Percentiles rank a stretch among this genome's conserved stretches.
Evolutionary conservation across 495 filamentous ascomycete species (phyloP).

Genomic region (Penicillium crystallinum): DNA sequence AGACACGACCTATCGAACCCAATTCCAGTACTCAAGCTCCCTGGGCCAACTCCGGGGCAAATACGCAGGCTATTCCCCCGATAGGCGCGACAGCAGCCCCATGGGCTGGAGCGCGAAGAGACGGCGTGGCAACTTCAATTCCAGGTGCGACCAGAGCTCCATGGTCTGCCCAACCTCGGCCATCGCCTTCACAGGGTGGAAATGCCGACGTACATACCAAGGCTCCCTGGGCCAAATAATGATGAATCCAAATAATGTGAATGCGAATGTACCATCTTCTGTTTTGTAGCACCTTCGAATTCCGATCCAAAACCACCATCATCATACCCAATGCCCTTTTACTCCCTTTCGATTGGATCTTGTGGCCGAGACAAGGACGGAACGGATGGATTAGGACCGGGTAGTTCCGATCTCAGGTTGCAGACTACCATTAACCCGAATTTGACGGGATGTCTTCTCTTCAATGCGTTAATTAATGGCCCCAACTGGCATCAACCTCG

Average conservation of each 20-base stretch:
- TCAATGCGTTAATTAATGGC: not conserved
- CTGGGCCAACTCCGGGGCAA: slow-evolving; percentile 23
- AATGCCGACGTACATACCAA: slow-evolving; percentile 27
- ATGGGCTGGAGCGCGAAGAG: slow-evolving; percentile 32
- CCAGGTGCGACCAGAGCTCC: slow-evolving; percentile 37
- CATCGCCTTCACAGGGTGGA: slow-evolving; percentile 20
- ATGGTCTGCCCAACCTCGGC: slow-evolving; percentile 27
- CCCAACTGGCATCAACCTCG: too few species aligned
- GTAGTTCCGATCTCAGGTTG: not conserved
- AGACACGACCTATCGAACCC: slow-evolving; percentile 28
- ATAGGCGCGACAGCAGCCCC: slow-evolving; percentile 38
- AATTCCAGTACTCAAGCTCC: slow-evolving; percentile 12
- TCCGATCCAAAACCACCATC: not conserved
- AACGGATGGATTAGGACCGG: not conserved
- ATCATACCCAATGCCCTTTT: not conserved
- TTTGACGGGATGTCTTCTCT: not conserved
- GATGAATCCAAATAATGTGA: not conserved
- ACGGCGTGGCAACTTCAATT: slow-evolving; percentile 5
- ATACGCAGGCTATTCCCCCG: slow-evolving; percentile 35
- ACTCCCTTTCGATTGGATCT: not conserved
- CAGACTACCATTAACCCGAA: not conserved
- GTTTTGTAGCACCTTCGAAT: not conserved
- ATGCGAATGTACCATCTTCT: not conserved
- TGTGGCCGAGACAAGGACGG: not conserved
- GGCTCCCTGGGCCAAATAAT: slow-evolving; percentile 41